Percentiles rank a stretch among this genome's conserved stretches.
phyloP scores from a whole-genome alignment of 1,284 basidiomycete genomes.

The Tausonia pullulans region DNA sequence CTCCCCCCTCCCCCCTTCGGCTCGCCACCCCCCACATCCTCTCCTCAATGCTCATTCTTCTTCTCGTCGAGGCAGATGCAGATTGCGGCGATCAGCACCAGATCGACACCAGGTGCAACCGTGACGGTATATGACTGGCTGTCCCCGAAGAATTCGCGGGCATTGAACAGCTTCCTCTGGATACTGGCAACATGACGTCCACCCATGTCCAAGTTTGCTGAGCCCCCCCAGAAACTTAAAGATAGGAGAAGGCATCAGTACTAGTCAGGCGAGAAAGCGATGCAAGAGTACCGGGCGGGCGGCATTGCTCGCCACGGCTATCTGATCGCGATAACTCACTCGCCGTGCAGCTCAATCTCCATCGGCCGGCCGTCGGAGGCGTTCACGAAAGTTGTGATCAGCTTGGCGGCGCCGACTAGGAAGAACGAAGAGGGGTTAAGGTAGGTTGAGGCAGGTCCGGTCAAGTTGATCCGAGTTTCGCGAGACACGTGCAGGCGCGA shows the following conservation, averaged over 20 bases:
- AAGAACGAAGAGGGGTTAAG: background rate
- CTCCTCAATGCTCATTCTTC: slow-evolving; percentile 22
- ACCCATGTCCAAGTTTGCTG: slow-evolving; percentile 25
- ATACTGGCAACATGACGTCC: slow-evolving; percentile 29
- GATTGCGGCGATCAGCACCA: slow-evolving; percentile 34
- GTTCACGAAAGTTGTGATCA: slow-evolving; percentile 29
- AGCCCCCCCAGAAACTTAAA: slow-evolving; percentile 26
- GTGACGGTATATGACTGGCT: slow-evolving; percentile 28
- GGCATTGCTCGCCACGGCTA: background rate
- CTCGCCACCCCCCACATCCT: no score
- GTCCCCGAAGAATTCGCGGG: slow-evolving; percentile 26
- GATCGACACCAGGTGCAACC: slow-evolving; percentile 37
- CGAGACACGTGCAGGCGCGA: background rate
- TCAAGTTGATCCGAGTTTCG: background rate
- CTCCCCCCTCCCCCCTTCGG: slow-evolving; percentile 2
- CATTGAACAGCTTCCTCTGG: slow-evolving; percentile 26
- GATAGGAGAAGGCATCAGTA: background rate
- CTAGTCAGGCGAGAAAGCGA: background rate
- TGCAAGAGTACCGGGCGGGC: background rate
- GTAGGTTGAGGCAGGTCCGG: background rate
- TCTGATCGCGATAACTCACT: slow-evolving; percentile 4
- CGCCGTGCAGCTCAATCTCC: slow-evolving; percentile 26
- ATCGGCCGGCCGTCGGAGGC: slow-evolving; percentile 20
- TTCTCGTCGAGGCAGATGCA: slow-evolving; percentile 37
- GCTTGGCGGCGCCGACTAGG: slow-evolving; percentile 28